Conservation (phyloP, 1,284 basidiomycete species). For the Malassezia globosa region DNA sequence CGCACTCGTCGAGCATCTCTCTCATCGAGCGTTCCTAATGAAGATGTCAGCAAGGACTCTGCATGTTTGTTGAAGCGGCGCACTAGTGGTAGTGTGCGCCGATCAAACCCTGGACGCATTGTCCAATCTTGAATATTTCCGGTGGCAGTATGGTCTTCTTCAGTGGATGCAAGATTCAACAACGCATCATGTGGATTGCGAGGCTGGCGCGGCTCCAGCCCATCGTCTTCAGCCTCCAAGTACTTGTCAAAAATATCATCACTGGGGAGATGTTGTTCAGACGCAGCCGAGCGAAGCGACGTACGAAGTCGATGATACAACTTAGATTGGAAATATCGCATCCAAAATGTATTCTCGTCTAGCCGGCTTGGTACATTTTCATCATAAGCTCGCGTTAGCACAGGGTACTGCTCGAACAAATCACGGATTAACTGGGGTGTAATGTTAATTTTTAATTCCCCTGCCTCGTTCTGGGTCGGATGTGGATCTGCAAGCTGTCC, state of each 20-base stretch:
- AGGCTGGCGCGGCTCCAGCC: constrained; percentile 64
- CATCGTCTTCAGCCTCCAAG: constrained; percentile 84
- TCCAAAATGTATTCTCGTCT: constrained; percentile 85
- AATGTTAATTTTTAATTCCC: constrained; percentile 68
- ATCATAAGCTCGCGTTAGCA: constrained; percentile 77
- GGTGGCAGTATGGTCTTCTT: constrained; percentile 82
- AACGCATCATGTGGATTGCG: constrained; percentile 64
- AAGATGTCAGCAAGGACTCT: constrained; percentile 63
- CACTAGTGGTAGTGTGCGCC: constrained; percentile 77
- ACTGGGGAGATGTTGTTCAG: constrained; percentile 72
- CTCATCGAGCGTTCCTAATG: constrained; percentile 38
- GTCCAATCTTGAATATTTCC: constrained; percentile 80
- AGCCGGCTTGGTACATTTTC: constrained; percentile 85
- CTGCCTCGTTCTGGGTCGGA: constrained; percentile 33
- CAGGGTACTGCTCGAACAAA: constrained; percentile 94
- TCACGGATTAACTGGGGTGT: constrained; percentile 85
- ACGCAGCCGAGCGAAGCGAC: constrained; percentile 71
- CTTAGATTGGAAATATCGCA: constrained; percentile 85
- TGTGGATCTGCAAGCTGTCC: constrained; percentile 42
- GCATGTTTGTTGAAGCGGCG: constrained; percentile 96
- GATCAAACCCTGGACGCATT: constrained; percentile 86
- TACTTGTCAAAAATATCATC: constrained; percentile 93
- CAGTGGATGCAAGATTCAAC: constrained; percentile 74
- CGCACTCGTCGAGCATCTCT: constrained; percentile 20
- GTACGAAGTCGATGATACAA: constrained; percentile 89